phyloP scores from a whole-genome alignment of 2,329 filamentous ascomycete species.

The Nothopassalora personata region DNA sequence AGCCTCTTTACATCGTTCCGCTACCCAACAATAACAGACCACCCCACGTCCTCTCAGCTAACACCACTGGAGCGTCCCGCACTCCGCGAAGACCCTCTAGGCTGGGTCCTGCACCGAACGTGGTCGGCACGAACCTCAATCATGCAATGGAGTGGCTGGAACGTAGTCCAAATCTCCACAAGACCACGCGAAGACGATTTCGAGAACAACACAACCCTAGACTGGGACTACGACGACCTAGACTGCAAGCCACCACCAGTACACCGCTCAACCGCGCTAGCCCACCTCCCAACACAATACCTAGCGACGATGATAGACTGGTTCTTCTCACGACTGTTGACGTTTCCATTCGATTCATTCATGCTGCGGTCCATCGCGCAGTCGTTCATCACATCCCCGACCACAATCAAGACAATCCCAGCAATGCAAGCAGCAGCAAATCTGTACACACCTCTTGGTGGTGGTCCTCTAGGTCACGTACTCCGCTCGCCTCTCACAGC shows the following conservation, averaged over 20 bases:
- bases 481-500: neutral
- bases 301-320: constrained; percentile 20
- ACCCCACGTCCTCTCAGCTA: neutral
- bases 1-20: constrained; percentile 21
- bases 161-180: constrained; percentile 5
- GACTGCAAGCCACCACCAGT: neutral
- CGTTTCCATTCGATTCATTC: constrained; percentile 23
- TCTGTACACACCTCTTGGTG: constrained; percentile 10
- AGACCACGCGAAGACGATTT: neutral
- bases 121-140: constrained; percentile 15
- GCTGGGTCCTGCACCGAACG: constrained; percentile 21
- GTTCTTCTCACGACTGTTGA: constrained; percentile 19
- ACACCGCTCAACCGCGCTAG: constrained; percentile 23
- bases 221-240: neutral
- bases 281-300: constrained; percentile 20
- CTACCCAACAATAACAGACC: constrained; percentile 18
- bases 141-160: constrained; percentile 23
- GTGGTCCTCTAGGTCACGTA: constrained; percentile 6
- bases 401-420: neutral
- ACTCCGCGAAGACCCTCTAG: constrained; percentile 18
- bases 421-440: neutral
- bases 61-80: neutral
- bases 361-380: constrained; percentile 21
- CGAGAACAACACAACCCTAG: constrained; percentile 7
- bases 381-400: constrained; percentile 15